Conservation (phyloP, 768 basidiomycete genomes). For the Gloeophyllum trabeum region DNA sequence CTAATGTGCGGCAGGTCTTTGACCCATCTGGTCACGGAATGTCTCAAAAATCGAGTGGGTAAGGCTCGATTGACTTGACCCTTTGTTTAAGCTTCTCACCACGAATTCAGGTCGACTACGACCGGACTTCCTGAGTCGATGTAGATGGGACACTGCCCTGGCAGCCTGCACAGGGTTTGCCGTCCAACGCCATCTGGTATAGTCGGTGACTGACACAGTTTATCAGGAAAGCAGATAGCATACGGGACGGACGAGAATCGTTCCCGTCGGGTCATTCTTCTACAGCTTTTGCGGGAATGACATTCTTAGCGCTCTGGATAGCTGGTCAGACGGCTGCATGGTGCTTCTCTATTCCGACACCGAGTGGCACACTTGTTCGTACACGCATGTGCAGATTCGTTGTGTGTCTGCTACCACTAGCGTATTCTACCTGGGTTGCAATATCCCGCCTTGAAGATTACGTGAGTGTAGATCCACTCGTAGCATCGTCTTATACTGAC, state of each 20-base stretch:
- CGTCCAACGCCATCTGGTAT: not conserved
- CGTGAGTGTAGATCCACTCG: conserved; percentile 25
- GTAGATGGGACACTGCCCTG: conserved; percentile 41
- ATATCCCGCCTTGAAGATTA: conserved; percentile 55
- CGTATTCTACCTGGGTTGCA: conserved; percentile 50
- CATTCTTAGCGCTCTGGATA: conserved; percentile 47
- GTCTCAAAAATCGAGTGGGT: conserved; percentile 52
- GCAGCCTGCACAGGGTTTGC: conserved; percentile 45
- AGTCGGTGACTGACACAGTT: too few relatives aligned
- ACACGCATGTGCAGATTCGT: conserved; percentile 36
- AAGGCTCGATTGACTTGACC: conserved; percentile 5
- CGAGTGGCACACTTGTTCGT: conserved; percentile 24
- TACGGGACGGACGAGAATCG: conserved; percentile 34
- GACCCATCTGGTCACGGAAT: conserved; percentile 28
- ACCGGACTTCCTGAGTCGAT: conserved; percentile 58
- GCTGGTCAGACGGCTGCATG: conserved; percentile 56
- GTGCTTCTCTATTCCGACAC: conserved; percentile 30
- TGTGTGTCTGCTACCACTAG: conserved; percentile 41
- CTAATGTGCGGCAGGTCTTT: not conserved
- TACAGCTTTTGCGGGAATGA: conserved; percentile 55
- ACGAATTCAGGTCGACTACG: conserved; percentile 31
- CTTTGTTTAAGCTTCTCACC: not conserved
- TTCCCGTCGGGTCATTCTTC: conserved; percentile 68
- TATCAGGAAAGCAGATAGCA: conserved; percentile 18
- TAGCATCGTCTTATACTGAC: conserved; percentile 1